Base-by-base conservation (phyloP, 108 stramenopile species). In the Cyclostephanos tholiformis region DNA sequence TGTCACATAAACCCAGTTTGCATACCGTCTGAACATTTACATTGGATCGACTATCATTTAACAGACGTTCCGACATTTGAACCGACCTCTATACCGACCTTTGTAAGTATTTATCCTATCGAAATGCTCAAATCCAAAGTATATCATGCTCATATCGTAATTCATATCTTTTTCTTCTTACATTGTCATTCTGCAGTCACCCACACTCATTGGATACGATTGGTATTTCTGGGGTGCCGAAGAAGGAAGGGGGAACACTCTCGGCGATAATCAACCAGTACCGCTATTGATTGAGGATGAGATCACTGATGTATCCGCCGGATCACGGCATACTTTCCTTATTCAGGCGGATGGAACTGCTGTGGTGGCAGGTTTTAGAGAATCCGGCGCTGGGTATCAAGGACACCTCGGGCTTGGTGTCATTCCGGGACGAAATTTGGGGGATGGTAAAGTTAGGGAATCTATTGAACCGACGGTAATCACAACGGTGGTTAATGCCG, bases 361-460 rank as follows among this genome's bases (percentile, higher is more conserved):
- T 22, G 59, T 65, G 38, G 44, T 73, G 46, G 74, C 69, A 60
- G 80, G 80, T 29, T 81, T 61, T 46, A 71, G 75, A 43, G 72
- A 75, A 8, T 75, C 80, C 6, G 51, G 48, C 5, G 56, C 51
- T 63, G 73, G 74, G 65, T 81, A 81, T 30, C 55, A 71, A 20
- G 80, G 80, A 27, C 80, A 81, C 38, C 46, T 81, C 6, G 80
- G 80, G 19, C 43, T 77, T 60, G 59, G 71, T 62, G 11, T 61
- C 30, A 0, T 2, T 11, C n/a, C 0, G 8, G 59, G 35, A 1
- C 29, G 30, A 8, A 20, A 32, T 11, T 25, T 22, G 12, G 44
- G 39, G 20, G 13, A 29, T 35, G 61, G 64, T 11, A 30, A 69
- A 16, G 14, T 16, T 1, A 43, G 23, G 41, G 71, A 66, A 56